Percentiles rank a stretch among this genome's conserved stretches.
Evolutionary conservation across 441 rosid species (phyloP).

Genomic region (Croton setiger): DNA sequence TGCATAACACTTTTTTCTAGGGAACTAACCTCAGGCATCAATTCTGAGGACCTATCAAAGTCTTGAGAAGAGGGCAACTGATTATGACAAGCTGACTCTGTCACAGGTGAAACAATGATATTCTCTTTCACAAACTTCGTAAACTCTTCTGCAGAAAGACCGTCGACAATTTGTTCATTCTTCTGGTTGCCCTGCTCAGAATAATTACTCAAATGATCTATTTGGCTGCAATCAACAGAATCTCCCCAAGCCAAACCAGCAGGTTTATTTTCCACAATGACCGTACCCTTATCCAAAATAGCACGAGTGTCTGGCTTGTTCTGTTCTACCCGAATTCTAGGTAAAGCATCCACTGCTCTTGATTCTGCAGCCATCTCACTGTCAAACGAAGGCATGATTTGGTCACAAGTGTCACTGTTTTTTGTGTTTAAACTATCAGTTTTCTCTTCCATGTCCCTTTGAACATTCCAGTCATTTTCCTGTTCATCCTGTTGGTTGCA

Average conservation of each 20-base stretch:
- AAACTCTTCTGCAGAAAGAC: slow-evolving; percentile 3
- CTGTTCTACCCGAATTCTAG: neutral
- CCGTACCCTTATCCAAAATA: neutral
- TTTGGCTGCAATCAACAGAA: neutral
- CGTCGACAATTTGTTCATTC: neutral
- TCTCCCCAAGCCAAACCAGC: neutral
- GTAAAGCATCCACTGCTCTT: neutral
- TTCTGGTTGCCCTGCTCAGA: slow-evolving; percentile 9
- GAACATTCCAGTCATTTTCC: slow-evolving; percentile 11
- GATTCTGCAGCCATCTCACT: neutral
- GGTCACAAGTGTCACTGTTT: neutral
- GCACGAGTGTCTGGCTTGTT: slow-evolving; percentile 8
- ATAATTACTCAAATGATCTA: neutral
- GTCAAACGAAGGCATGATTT: neutral
- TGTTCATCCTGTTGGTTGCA: slow-evolving; percentile 18
- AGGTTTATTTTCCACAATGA: slow-evolving; percentile 1
- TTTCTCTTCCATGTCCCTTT: slow-evolving; percentile 14
- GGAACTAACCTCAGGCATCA: slow-evolving; percentile 20
- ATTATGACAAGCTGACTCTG: slow-evolving; percentile 17
- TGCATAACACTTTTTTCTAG: slow-evolving; percentile 21
- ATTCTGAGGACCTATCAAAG: slow-evolving; percentile 24
- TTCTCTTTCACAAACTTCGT: slow-evolving; percentile 19
- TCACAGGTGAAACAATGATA: slow-evolving; percentile 10
- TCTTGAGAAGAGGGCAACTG: slow-evolving; percentile 14
- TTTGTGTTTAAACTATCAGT: neutral